Conservation (phyloP, 1,139 yeast genomes). For the Debaryomyces robertsiae region DNA sequence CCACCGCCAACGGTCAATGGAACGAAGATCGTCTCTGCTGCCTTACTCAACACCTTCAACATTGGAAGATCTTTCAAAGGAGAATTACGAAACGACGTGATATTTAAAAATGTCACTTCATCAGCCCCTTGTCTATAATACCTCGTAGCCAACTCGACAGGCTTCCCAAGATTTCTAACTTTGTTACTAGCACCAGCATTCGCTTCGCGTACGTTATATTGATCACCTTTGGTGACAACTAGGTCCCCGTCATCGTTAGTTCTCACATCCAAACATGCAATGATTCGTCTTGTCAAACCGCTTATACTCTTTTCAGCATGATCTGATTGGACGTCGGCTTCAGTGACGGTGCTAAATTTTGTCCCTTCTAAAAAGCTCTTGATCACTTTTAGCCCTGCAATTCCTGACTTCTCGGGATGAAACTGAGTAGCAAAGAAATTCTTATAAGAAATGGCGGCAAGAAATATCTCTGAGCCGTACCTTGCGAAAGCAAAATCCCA, state of each 20-base stretch:
- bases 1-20: conserved; percentile 99
- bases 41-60: conserved; percentile 79
- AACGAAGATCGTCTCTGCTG: conserved; percentile 90
- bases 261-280: conserved; percentile 96
- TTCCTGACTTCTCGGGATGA: conserved; percentile 96
- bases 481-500: conserved; percentile 77
- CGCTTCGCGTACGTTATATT: conserved; percentile 90
- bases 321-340: conserved; percentile 21
- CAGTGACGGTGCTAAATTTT: conserved; percentile 27
- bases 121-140: conserved; percentile 96
- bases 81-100: conserved; percentile 91
- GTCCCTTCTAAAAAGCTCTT: conserved; percentile 66
- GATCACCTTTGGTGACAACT: conserved; percentile 97
- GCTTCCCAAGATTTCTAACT: conserved; percentile 92
- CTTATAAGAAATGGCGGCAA: conserved; percentile 79
- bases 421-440: conserved; percentile 94
- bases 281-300: conserved; percentile 85
- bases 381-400: conserved; percentile 79
- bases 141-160: conserved; percentile 87
- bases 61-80: conserved; percentile 92
- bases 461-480: conserved; percentile 78
- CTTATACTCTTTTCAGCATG: conserved; percentile 53
- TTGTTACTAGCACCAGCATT: conserved; percentile 41
- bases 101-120: conserved; percentile 90
- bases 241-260: conserved; percentile 91